Base-by-base conservation (phyloP, 2,329 filamentous ascomycete species). In the Incumbomyces lentus region DNA sequence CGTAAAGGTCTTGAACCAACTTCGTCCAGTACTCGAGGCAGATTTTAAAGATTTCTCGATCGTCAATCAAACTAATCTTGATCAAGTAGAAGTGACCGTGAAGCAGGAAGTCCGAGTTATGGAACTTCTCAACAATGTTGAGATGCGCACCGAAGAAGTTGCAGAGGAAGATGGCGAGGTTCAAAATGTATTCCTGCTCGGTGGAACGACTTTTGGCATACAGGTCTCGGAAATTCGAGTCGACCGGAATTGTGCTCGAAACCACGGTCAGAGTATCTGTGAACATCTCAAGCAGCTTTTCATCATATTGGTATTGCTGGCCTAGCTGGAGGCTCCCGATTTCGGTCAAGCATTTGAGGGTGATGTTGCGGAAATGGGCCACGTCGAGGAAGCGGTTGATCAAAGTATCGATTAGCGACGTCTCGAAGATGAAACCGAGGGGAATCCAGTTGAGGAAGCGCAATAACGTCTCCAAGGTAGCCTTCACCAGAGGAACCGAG, bases 401-500 rank as follows among this genome's bases (percentile, higher is more conserved):
- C 51, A 98, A 72, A 0, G 90, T 96, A 60, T 95, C 88, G 66
- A 98, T 96, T 54, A 98, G 81, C 31, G 86, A 82, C 0, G 90
- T 98, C 74, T 98, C 92, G 67, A 98, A 98, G 58, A 98, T 96
- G 68, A 95, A 98, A 48, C 93, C 92, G 33, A 98, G 72, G 0
- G 92, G 92, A 48, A 98, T 98, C 92, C 92, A 98, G 73, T 96
- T 96, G 64, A 95, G 84, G 68, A 98, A 98, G 49, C 89, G 86
- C 45, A 98, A 76, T 31, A 98, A 73, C 1, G 92, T 98, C 70
- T 96, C 89, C 45, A 98, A 76, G 0, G 92, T 98, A n/a, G 90
- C 87, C 70, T 92, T 94, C 68, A 98, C 82, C 46, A 98, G 74
- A 60, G 82, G 93, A 33, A 85, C 76, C 65, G 94, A 86, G 58